A percentile compares a stretch with the other conserved stretches of the same genome.
Evolutionary conservation across 129 eudicot genomes (phyloP).

Genomic region (Chrysanthemum lavandulifolium): DNA sequence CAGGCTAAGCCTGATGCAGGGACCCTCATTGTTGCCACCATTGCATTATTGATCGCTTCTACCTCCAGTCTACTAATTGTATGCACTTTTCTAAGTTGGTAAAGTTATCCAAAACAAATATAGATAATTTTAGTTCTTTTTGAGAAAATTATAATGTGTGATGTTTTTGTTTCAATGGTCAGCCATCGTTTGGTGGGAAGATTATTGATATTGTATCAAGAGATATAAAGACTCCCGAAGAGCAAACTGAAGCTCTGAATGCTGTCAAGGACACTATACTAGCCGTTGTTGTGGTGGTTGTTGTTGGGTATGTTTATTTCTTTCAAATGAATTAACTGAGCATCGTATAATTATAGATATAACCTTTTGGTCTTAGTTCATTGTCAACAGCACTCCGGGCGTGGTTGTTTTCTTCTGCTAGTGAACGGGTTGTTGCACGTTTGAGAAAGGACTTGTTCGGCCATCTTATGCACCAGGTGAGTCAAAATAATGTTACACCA

Average conservation of each 20-base stretch:
- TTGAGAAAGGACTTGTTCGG: slow-evolving; percentile 48
- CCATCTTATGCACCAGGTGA: slow-evolving; percentile 53
- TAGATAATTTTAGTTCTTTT: background rate
- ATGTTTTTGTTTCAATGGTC: slow-evolving; percentile 17
- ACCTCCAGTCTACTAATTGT: slow-evolving; percentile 50
- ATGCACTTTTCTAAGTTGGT: slow-evolving; percentile 31
- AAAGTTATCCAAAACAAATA: background rate
- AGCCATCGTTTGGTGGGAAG: slow-evolving; percentile 55
- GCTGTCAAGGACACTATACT: slow-evolving; percentile 44
- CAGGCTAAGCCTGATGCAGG: slow-evolving; percentile 56
- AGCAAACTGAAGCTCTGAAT: slow-evolving; percentile 43
- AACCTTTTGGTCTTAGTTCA: slow-evolving; percentile 42
- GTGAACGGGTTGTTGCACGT: slow-evolving; percentile 57
- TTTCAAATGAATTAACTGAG: background rate
- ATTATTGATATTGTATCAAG: slow-evolving; percentile 51
- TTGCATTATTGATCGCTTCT: slow-evolving; percentile 43
- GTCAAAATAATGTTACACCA: background rate
- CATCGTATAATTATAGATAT: background rate
- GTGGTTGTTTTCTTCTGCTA: slow-evolving; percentile 51
- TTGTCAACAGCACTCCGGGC: slow-evolving; percentile 46
- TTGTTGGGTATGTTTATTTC: slow-evolving; percentile 41
- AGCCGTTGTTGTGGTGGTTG: slow-evolving; percentile 42
- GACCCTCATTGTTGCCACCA: slow-evolving; percentile 36
- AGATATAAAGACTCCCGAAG: slow-evolving; percentile 48
- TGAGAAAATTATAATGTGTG: slow-evolving; percentile 4